Evolutionary conservation across 1,139 yeast genomes (phyloP), one percentile per base, ranked within the genome.

Genomic region (Groenewaldozyma auringiensis): DNA sequence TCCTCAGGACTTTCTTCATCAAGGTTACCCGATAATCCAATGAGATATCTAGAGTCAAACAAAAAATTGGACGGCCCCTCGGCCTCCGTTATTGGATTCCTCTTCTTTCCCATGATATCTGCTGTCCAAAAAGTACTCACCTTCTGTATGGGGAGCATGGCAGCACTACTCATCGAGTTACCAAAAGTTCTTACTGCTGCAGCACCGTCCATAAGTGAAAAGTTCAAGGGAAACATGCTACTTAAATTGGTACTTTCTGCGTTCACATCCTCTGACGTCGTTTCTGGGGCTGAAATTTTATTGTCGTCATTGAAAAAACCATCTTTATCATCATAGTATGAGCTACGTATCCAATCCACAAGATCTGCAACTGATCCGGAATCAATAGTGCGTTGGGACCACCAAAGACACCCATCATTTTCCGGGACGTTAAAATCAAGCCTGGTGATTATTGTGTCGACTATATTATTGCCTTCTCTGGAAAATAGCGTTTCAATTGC

Each of bases 361-460:
- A 60, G 27, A 38, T 60, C 64, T 11, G 56, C 49, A 1, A 55
- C 33, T 2, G 59, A 52, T 4, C 45, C 51, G 11, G 43, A 34
- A 27, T 47, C 43, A 2, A 55, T 32, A 1, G 37, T 25, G 1
- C 46, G 45, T 18, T 35, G 43, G 14, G 58, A 56, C 11, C 44
- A 38, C 59, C 60, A 60, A 9, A 58, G 53, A 42, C 60, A 56
- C 2, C 64, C 64, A 18, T 53, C 49, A 38, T 53, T 48, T 37
- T 54, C 60, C 4, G 29, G 22, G n/a, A 37, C 29, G 29, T 45
- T 44, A 1, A 39, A 40, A 16, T 50, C 54, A 25, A 50, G 46
- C 21, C 57, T 44, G 2, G 54, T 46, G 2, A 58, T 49, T 1
- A 58, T 36, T 52, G 55, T 45, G 34, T 58, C 59, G 27, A 49